Evolutionary conservation across 768 basidiomycete species (phyloP), one percentile per base, ranked within the genome.

Genomic region (Suillus occidentalis): DNA sequence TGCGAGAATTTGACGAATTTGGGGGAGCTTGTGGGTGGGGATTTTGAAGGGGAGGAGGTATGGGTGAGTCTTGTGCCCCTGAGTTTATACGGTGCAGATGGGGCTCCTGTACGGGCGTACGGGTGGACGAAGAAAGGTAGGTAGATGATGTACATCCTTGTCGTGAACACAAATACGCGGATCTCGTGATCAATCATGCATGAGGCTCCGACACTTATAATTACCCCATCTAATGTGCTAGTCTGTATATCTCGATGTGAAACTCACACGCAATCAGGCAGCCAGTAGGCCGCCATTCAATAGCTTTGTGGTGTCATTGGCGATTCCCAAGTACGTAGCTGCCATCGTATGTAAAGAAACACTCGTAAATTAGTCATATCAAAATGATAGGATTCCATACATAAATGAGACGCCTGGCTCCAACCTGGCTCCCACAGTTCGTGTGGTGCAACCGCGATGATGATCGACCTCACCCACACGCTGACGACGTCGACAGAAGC

Each of bases 91-190:
- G 83, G 80, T 1, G 80, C 83, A 28, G 91, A 92, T 70, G 90
- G 87, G 6, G 87, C 88, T 16, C 90, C 90, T 1, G 78, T 90
- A n/a, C 81, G 90, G 66, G 91, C 89, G 5, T 86, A 86, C 65
- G 90, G 86, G 9, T 87, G 83, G 84, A 72, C 50, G 57, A 64
- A 67, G 57, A 31, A 18, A 42, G 12, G 2, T 18, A 20, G 31
- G 34, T 55, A 55, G 34, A 55, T 6, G 53, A 34, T 12, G 18
- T 20, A 20, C 12, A 34, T n/a, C n/a, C 10, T 55, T 55, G 10
- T 34, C 37, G n/a, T 56, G 36, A 37, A 57, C 16, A 36, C 36
- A 36, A 22, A 37, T 37, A 57, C 16, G 16, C 13, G 22, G 16
- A 37, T 58, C 57, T 40, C 6, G 39, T 58, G 57, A 40, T 16